Base-by-base conservation (phyloP, 1,284 basidiomycete genomes). In the Ustilago hordei region DNA sequence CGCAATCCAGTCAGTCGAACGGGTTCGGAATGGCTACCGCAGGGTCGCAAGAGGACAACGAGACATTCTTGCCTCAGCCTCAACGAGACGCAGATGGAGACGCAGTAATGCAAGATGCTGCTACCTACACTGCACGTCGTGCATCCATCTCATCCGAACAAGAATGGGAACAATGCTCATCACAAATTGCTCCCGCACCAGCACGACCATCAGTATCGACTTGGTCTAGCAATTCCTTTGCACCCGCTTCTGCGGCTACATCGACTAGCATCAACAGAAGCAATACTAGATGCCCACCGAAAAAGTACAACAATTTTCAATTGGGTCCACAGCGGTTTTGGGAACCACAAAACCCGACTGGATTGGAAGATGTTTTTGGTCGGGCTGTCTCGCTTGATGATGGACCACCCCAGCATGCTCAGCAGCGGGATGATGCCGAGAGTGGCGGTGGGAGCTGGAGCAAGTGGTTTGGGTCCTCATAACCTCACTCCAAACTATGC, bases 331-430 rank as follows among this genome's bases (percentile, higher is more conserved):
- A 81, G 35, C 72, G 72, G 0, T 81, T 82, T 36, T 78, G 75
- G 63, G 80, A 70, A 36, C 80, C 77, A 4, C 64, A 75, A 32
- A 56, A 61, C 5, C 77, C 79, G 12, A 84, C 78, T 15, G 82
- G 82, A 2, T 54, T 84, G 8, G 82, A 84, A 60, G 81, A 84
- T 12, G 64, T 81, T 1, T 83, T 83, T 68, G 78, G 64, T 3
- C 54, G 58, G 19, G 60, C 70, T 8, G 56, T 81, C 4, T 56
- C 63, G n/a, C 62, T 81, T 3, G 64, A 74, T 36, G 71, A 74
- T 23, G 4, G 19, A 4, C 55, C 65, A 13, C 45, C 61, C 7
- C 60, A 19, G 6, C 35, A 35, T 19, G 13, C 19, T 3, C 12
- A 4, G 12, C 39, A 57, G 15, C 43, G 8, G 17, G 54, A 38